Conservation (phyloP, 176 grass and related monocot genomes). For the Panicum miliaceum region DNA sequence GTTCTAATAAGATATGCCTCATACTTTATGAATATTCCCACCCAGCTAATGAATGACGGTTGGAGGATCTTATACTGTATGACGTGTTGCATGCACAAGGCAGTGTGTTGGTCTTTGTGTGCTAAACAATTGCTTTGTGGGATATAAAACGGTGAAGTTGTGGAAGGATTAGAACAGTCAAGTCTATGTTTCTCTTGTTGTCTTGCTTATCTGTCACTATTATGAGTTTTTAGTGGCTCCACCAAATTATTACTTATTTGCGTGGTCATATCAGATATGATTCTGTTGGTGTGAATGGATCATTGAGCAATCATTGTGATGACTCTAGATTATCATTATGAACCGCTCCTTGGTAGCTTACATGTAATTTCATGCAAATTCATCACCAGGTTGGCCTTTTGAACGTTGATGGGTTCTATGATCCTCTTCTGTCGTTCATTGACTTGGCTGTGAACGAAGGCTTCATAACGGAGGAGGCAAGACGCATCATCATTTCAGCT, state of each 20-base stretch:
- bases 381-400: constrained; percentile 78
- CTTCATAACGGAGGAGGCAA: constrained; percentile 77
- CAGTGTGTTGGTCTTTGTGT: constrained; percentile 13
- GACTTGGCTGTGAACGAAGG: constrained; percentile 84
- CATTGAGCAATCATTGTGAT: constrained; percentile 21
- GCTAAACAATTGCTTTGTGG: constrained; percentile 1
- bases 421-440: constrained; percentile 84
- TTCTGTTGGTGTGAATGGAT: constrained; percentile 37
- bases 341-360: background rate
- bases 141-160: constrained; percentile 26
- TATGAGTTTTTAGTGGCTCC: constrained; percentile 16
- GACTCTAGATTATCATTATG: background rate
- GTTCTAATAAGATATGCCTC: constrained; percentile 36
- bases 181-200: constrained; percentile 23
- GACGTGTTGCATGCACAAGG: constrained; percentile 13
- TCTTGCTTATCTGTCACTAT: constrained; percentile 39
- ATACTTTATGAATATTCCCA: constrained; percentile 53
- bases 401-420: constrained; percentile 93
- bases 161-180: constrained; percentile 23
- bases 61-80: constrained; percentile 42
- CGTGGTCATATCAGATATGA: constrained; percentile 45
- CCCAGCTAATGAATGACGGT: constrained; percentile 44
- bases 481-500: constrained; percentile 79
- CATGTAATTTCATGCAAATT: background rate
- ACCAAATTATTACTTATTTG: constrained; percentile 29